phyloP scores from a whole-genome alignment of 768 basidiomycete species.

The Mycena amicta region DNA sequence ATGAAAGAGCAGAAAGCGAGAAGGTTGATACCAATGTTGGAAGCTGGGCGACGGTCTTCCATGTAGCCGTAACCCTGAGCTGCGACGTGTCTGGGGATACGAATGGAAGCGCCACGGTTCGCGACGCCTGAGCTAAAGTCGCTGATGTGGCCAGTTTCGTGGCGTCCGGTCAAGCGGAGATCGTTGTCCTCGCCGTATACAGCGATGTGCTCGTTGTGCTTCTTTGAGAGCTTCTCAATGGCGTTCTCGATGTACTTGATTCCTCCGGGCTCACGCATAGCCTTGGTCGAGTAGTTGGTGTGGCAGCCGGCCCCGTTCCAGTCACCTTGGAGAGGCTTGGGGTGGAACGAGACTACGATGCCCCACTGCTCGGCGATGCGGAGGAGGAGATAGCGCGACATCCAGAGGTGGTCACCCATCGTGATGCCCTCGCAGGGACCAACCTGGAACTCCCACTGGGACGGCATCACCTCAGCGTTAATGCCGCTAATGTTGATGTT shows the following conservation, averaged over 20 bases:
- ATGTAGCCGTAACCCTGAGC: slow-evolving; percentile 93
- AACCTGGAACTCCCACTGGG: slow-evolving; percentile 99
- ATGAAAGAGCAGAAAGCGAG: not conserved
- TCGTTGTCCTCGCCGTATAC: slow-evolving; percentile 99
- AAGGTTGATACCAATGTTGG: slow-evolving; percentile 75
- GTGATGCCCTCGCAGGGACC: slow-evolving; percentile 97
- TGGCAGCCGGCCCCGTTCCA: slow-evolving; percentile 99
- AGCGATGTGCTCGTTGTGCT: slow-evolving; percentile 93
- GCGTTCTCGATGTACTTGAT: slow-evolving; percentile 90
- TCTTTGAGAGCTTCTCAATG: slow-evolving; percentile 89
- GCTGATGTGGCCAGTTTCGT: slow-evolving; percentile 96
- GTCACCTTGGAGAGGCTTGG: slow-evolving; percentile 94
- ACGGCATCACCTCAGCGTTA: slow-evolving; percentile 99
- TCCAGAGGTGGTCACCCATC: slow-evolving; percentile 99
- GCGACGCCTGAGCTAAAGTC: slow-evolving; percentile 94
- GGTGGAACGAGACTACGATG: slow-evolving; percentile 98
- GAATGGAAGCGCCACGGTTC: slow-evolving; percentile 95
- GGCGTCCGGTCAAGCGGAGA: slow-evolving; percentile 90
- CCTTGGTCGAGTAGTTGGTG: slow-evolving; percentile 95
- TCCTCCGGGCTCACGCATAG: slow-evolving; percentile 93
- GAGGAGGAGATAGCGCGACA: slow-evolving; percentile 94
- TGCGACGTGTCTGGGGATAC: slow-evolving; percentile 92
- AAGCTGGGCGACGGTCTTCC: slow-evolving; percentile 96
- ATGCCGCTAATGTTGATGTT: slow-evolving; percentile 99
- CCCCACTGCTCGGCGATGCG: slow-evolving; percentile 98